These are phyloP conservation scores for Backusella macrospora DNA, from an alignment of 192 early-diverging fungal genomes.

Conservation along the genomic window DNA sequence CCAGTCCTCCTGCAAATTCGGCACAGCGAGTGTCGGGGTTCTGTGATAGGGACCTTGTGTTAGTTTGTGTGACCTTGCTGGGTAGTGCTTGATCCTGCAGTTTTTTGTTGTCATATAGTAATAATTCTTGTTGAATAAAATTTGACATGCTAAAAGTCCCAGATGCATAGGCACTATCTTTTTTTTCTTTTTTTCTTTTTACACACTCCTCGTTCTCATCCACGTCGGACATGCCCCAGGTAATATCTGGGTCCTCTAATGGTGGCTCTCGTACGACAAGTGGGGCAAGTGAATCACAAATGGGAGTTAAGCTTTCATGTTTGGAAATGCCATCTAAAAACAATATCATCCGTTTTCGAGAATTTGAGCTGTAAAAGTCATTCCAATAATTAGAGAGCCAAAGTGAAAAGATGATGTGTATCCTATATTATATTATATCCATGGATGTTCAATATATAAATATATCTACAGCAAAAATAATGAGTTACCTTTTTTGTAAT, in stretches of 20 bases:
- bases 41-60: conserved; percentile 3
- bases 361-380: conserved; percentile 33
- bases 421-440: conserved; percentile 22
- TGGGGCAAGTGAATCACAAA: conserved; percentile 37
- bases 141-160: conserved; percentile 15
- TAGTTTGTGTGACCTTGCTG: background rate
- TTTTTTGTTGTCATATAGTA: background rate
- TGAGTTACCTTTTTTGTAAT: conserved; percentile 31
- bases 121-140: background rate
- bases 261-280: conserved; percentile 38
- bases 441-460: no score
- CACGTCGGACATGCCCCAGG: conserved; percentile 23
- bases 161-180: conserved; percentile 36
- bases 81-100: background rate
- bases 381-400: conserved; percentile 44
- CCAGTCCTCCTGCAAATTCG: conserved; percentile 26
- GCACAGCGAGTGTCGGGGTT: conserved; percentile 3
- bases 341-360: conserved; percentile 30
- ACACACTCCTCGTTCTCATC: background rate
- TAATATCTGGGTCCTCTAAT: conserved; percentile 28
- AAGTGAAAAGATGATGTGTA: conserved; percentile 32
- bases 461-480: background rate
- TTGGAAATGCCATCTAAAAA: conserved; percentile 33
- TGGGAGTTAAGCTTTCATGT: conserved; percentile 29
- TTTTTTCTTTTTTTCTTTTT: conserved; percentile 22